These are phyloP conservation scores for Effrenium voratum DNA, from an alignment of 73 alveolate species.

Conservation along the genomic window DNA sequence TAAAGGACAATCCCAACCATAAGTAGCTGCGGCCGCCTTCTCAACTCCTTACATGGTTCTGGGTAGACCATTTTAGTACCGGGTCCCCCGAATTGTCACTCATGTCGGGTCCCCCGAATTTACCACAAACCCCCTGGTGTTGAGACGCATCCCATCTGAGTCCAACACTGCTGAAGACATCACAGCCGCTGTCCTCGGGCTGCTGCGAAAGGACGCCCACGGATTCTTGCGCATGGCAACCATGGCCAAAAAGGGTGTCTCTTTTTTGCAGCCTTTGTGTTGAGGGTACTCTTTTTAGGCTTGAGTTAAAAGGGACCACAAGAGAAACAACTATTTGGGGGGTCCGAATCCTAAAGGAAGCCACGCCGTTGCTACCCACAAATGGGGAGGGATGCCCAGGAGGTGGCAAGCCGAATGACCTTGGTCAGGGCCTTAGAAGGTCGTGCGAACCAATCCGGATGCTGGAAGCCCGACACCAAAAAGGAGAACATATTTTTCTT, in stretches of 20 bases:
- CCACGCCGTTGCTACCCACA: neutral
- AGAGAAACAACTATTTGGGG: neutral
- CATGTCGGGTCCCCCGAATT: too few species aligned
- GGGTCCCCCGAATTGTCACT: too few species aligned
- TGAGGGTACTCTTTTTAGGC: too few species aligned
- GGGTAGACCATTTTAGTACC: too few species aligned
- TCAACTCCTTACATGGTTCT: too few species aligned
- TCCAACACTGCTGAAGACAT: constrained; percentile 45
- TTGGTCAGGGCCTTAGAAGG: neutral
- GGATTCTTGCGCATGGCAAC: too few species aligned
- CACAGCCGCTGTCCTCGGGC: constrained; percentile 43
- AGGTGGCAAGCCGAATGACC: constrained; percentile 23
- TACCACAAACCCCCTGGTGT: neutral
- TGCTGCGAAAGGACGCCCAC: constrained; percentile 59
- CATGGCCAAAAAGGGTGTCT: too few species aligned
- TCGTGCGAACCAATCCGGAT: neutral
- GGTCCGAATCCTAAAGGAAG: neutral
- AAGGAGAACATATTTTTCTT: too few species aligned
- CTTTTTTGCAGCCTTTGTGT: too few species aligned
- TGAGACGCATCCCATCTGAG: neutral
- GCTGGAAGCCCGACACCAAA: neutral
- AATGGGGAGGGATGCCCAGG: too few species aligned
- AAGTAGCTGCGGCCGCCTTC: too few species aligned
- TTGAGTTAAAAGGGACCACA: neutral
- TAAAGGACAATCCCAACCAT: too few species aligned